Percentiles rank a stretch among this genome's conserved stretches.
These are phyloP conservation scores for Candida koratica DNA, from an alignment of 805 yeast genomes.

Conservation along the genomic window DNA sequence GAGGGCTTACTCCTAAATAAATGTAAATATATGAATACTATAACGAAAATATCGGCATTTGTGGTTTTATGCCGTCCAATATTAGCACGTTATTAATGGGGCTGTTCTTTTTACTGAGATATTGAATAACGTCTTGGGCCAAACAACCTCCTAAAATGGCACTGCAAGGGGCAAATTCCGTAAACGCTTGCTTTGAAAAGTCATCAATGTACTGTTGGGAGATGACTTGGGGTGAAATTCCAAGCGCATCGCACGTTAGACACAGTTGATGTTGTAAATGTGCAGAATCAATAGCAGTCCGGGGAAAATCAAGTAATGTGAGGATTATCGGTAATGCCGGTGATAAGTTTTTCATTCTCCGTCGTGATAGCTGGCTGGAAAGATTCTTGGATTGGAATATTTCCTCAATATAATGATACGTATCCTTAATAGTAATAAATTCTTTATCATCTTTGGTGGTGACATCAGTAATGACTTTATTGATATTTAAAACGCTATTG, in stretches of 20 bases:
- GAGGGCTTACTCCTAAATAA: constrained; percentile 33
- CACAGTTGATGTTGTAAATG: constrained; percentile 26
- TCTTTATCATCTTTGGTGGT: constrained; percentile 41
- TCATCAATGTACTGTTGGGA: constrained; percentile 39
- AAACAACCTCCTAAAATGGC: constrained; percentile 87
- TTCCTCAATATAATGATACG: constrained; percentile 32
- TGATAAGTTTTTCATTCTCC: constrained; percentile 48
- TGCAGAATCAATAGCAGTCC: constrained; percentile 25
- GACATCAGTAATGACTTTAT: constrained; percentile 32
- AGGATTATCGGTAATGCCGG: constrained; percentile 58
- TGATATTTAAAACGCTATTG: constrained; percentile 50
- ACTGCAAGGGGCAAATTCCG: constrained; percentile 78
- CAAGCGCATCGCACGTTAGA: constrained; percentile 28
- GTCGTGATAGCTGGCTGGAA: constrained; percentile 38
- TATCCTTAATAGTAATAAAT: constrained; percentile 34
- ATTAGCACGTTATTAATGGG: constrained; percentile 81
- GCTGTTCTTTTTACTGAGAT: constrained; percentile 65
- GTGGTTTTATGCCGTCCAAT: constrained; percentile 65
- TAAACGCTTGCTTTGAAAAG: constrained; percentile 45
- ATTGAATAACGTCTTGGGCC: constrained; percentile 87
- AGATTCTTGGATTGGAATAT: constrained; percentile 34
- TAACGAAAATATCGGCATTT: constrained; percentile 71
- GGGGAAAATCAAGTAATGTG: constrained; percentile 49
- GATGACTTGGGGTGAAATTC: constrained; percentile 40
- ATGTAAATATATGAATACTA: constrained; percentile 17